Conservation (phyloP, 2,329 filamentous ascomycete genomes). For the Nannizziopsis barbatae region DNA sequence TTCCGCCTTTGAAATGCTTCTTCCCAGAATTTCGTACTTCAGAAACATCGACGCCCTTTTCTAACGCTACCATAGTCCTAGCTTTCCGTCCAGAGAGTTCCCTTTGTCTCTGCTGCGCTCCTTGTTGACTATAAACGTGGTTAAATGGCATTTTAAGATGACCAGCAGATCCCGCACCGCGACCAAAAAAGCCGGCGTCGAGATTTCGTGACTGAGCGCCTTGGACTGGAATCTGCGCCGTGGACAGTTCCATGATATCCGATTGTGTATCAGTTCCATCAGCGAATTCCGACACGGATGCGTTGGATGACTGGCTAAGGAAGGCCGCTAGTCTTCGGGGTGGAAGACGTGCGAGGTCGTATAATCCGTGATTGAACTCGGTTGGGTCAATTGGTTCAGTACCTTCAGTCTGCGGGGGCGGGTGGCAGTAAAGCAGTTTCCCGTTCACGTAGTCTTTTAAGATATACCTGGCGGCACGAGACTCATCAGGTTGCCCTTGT, state of each 20-base stretch:
- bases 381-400: slow-evolving; percentile 50
- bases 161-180: slow-evolving; percentile 46
- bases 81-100: slow-evolving; percentile 73
- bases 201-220: slow-evolving; percentile 66
- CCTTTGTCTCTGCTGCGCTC: slow-evolving; percentile 55
- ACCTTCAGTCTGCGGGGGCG: slow-evolving; percentile 55
- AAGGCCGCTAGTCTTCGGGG: slow-evolving; percentile 59
- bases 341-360: slow-evolving; percentile 71
- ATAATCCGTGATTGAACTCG: slow-evolving; percentile 82
- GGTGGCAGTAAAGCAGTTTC: slow-evolving; percentile 83
- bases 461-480: slow-evolving; percentile 74
- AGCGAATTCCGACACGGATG: slow-evolving; percentile 5
- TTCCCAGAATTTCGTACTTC: slow-evolving; percentile 62
- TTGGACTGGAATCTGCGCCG: slow-evolving; percentile 24
- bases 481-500: slow-evolving; percentile 84
- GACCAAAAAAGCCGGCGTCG: slow-evolving; percentile 80
- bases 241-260: slow-evolving; percentile 17
- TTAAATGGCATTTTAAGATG: slow-evolving; percentile 74
- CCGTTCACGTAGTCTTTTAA: slow-evolving; percentile 97
- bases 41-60: slow-evolving; percentile 71
- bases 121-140: slow-evolving; percentile 78
- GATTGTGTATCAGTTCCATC: slow-evolving; percentile 27
- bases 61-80: slow-evolving; percentile 63
- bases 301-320: slow-evolving; percentile 10
- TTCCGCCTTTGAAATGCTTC: slow-evolving; percentile 57